phyloP scores from a whole-genome alignment of 805 yeast species.

The Candida ficus region DNA sequence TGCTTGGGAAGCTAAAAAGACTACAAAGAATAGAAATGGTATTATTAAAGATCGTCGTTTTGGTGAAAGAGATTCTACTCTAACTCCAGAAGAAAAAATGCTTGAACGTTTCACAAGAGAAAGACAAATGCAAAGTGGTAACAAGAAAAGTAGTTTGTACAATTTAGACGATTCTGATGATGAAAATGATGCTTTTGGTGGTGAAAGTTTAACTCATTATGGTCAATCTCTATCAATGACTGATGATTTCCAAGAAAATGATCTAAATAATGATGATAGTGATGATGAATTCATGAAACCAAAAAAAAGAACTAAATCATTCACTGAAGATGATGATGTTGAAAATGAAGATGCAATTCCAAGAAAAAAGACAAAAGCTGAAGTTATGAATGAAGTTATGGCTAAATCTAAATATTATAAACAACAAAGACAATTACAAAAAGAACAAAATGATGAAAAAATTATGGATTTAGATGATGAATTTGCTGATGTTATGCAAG shows the following conservation, averaged over 20 bases:
- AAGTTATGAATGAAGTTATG: conserved; percentile 80
- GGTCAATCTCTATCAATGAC: conserved; percentile 62
- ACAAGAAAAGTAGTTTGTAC: conserved; percentile 55
- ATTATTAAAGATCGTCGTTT: conserved; percentile 82
- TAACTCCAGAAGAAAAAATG: conserved; percentile 92
- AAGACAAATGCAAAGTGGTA: conserved; percentile 44
- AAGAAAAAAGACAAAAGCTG: conserved; percentile 74
- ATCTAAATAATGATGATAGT: conserved; percentile 36
- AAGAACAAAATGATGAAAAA: conserved; percentile 52
- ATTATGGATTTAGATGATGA: conserved; percentile 68
- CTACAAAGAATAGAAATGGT: conserved; percentile 68
- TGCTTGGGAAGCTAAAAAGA: conserved; percentile 60
- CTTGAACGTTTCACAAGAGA: conserved; percentile 91
- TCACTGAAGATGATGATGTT: conserved; percentile 27
- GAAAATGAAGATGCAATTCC: conserved; percentile 41
- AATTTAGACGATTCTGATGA: conserved; percentile 66
- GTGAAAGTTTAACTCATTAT: conserved; percentile 57
- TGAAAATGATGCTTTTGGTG: conserved; percentile 35
- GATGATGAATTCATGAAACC: conserved; percentile 30
- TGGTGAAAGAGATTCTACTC: conserved; percentile 71
- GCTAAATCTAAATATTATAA: conserved; percentile 78
- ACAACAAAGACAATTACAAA: conserved; percentile 66
- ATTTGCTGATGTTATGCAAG: conserved; percentile 65
- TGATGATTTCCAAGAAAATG: conserved; percentile 52
- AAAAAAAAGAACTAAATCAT: conserved; percentile 27